A percentile compares a stretch with the other conserved stretches of the same genome.
These are phyloP conservation scores for Tarenaya hassleriana DNA, from an alignment of 345 rosid species.

Conservation along the genomic window DNA sequence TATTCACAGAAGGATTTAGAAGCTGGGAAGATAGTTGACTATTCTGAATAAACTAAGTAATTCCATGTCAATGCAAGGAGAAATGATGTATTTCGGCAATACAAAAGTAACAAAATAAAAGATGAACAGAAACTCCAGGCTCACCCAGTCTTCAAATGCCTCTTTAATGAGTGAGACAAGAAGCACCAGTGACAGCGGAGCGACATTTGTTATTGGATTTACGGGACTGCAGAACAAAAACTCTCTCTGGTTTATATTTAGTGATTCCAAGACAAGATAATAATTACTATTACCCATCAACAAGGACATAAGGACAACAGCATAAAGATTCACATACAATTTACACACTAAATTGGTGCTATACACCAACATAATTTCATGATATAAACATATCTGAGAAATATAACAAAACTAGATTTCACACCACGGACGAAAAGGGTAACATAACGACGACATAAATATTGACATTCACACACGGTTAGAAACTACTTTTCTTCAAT, in stretches of 20 bases:
- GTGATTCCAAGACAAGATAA: neutral
- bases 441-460: neutral
- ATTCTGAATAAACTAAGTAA: slow-evolving; percentile 4
- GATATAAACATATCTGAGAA: neutral
- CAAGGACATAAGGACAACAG: neutral
- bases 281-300: neutral
- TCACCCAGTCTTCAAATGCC: slow-evolving; percentile 95
- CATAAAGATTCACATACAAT: neutral
- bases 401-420: neutral
- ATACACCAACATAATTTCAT: no score
- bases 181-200: slow-evolving; percentile 81
- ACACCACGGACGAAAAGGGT: slow-evolving; percentile 5
- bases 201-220: slow-evolving; percentile 82
- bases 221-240: slow-evolving; percentile 68
- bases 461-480: slow-evolving; percentile 8
- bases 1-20: slow-evolving; percentile 14
- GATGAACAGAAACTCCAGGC: slow-evolving; percentile 13
- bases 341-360: no score
- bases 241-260: slow-evolving; percentile 13
- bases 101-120: slow-evolving; percentile 11
- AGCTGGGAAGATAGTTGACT: slow-evolving; percentile 10
- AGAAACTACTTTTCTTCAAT: neutral
- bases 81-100: slow-evolving; percentile 2
- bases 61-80: slow-evolving; percentile 3
- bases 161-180: slow-evolving; percentile 86